Conservation (phyloP, 129 eudicot genomes). For the Deinandra increscens region DNA sequence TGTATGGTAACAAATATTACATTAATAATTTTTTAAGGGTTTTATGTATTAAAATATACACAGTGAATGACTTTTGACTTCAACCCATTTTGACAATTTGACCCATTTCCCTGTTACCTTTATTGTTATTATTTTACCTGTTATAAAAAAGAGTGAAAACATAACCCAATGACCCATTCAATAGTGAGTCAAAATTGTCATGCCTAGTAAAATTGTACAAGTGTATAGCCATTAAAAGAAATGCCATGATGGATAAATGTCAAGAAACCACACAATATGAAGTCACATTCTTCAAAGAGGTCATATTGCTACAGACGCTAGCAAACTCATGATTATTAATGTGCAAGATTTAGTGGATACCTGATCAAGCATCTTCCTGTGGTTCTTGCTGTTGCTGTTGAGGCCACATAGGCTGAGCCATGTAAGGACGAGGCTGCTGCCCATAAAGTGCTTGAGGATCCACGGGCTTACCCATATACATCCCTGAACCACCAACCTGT, state of each 20-base stretch:
- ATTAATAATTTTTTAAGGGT: background rate
- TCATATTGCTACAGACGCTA: background rate
- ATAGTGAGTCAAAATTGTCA: background rate
- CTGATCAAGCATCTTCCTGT: slow-evolving; percentile 56
- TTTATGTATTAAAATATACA: background rate
- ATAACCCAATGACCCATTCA: slow-evolving; percentile 2
- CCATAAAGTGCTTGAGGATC: slow-evolving; percentile 69
- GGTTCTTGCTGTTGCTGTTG: slow-evolving; percentile 83
- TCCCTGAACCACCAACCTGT: slow-evolving; percentile 70
- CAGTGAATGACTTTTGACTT: background rate
- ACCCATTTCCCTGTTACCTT: background rate
- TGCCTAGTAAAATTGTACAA: background rate
- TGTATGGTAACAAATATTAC: background rate
- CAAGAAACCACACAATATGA: background rate
- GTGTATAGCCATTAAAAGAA: background rate
- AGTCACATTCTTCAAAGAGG: background rate
- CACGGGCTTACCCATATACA: slow-evolving; percentile 78
- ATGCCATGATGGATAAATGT: slow-evolving; percentile 3
- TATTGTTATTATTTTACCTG: background rate
- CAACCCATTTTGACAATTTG: background rate
- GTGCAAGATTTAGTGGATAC: background rate
- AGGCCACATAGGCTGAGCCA: slow-evolving; percentile 91
- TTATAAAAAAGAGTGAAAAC: background rate
- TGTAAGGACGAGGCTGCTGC: slow-evolving; percentile 73
- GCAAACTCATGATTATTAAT: background rate